Percentiles rank a stretch among this genome's conserved stretches.
Conservation (phyloP, 1,139 yeast genomes). For the Nakaseomyces bracarensis region DNA sequence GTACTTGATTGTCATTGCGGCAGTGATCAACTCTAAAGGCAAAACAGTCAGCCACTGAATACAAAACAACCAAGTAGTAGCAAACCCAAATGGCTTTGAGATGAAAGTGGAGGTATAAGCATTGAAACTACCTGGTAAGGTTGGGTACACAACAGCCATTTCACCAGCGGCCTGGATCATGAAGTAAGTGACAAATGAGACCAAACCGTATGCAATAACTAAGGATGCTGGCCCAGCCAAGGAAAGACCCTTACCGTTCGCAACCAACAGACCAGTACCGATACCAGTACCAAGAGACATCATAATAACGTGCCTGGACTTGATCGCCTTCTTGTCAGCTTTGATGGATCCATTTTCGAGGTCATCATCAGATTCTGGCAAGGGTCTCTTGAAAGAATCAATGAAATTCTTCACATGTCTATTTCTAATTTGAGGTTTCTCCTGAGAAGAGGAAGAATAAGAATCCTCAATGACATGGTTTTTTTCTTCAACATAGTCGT, state of each 20-base stretch:
- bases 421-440: neutral
- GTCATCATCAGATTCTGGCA: constrained; percentile 11
- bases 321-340: constrained; percentile 36
- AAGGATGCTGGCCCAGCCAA: constrained; percentile 77
- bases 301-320: constrained; percentile 49
- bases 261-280: constrained; percentile 71
- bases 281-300: constrained; percentile 79
- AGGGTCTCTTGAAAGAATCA: constrained; percentile 20
- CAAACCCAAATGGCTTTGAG: constrained; percentile 72
- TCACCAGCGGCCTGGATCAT: constrained; percentile 80
- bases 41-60: constrained; percentile 72
- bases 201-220: constrained; percentile 55
- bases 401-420: constrained; percentile 17
- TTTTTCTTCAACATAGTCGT: constrained; percentile 1
- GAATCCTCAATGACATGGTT: constrained; percentile 4
- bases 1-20: constrained; percentile 57
- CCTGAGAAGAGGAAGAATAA: neutral
- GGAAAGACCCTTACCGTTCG: constrained; percentile 57
- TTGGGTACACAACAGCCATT: constrained; percentile 62
- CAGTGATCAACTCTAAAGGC: constrained; percentile 72
- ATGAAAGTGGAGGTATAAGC: constrained; percentile 57
- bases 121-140: constrained; percentile 71
- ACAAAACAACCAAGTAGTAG: constrained; percentile 72
- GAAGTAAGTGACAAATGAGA: constrained; percentile 60
- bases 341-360: constrained; percentile 10